Base-by-base conservation (phyloP, 805 yeast genomes). In the Myxozyma monticola region DNA sequence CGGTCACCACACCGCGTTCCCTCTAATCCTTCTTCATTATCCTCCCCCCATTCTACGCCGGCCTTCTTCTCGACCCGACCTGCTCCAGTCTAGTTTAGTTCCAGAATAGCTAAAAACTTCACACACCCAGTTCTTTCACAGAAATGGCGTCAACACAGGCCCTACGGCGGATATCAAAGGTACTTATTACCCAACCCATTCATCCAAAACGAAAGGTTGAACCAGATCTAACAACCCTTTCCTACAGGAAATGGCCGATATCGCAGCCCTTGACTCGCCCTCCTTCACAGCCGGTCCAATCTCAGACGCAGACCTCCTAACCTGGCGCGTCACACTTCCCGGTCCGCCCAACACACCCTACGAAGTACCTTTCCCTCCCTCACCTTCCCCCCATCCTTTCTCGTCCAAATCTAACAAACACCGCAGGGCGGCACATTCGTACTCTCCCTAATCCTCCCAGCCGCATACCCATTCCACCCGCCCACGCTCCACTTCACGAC, bases 261-360 rank as follows among this genome's bases (percentile, higher is more conserved):
- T 57, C 22, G 24, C 43, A 6, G 29, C 35, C 4, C 91, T 85
- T 65, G 91, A 93, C 60, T 93, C 95, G 64, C 83, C 93, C 57
- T 83, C 88, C 33, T 87, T 93, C 68, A 85, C 95, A 17, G 95
- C 95, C 10, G 95, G 95, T 42, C 96, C 95, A 64, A 88, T 26
- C 26, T 38, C 84, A 39, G 95, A 95, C 42, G 93, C 86, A 61
- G 95, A 87, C 69, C 73, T 87, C 67, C 85, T 81, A 71, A 93
- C 86, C 73, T 88, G 95, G 95, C 93, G 87, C 72, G 95, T 95
- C 37, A 84, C 91, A 29, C 84, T 87, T 68, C 84, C 84, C 88
- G 96, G 96, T 37, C 96, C 96, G 47, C 80, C 90, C 61, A 95
- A 85, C 70, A 85, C 95, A 26, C 62, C 80, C 59, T 76, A 75